Base-by-base conservation (phyloP, 2,329 filamentous ascomycete genomes). In the Graphilbum ipis-grandicollis region DNA sequence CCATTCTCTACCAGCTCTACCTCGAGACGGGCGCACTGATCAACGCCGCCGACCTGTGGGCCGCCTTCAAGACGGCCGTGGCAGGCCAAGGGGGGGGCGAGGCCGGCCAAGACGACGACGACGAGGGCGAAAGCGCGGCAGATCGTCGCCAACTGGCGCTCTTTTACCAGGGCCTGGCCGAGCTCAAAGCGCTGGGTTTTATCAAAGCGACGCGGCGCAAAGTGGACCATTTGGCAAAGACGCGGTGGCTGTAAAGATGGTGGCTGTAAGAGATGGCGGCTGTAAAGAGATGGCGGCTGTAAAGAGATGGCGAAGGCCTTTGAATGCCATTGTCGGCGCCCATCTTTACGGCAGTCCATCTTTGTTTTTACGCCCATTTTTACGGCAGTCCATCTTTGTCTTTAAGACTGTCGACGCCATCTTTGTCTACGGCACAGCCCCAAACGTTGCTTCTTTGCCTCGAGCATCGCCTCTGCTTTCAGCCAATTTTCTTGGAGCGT, bases 181-280 rank as follows among this genome's bases (percentile, higher is more conserved):
- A 98, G 55, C 56, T 98, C 52, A 79, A 77, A 54, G 71, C 77
- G 37, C 64, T 98, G 49, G 90, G 90, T 8, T 79, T 94, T 57
- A 68, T 96, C 42, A 94, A 90, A 60, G 68, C 70, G 42, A 96
- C 79, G 50, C 81, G 79, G 57, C 93, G 86, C 64, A 93, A 93
- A 64, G 73, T 76, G 19, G 90, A 96, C 53, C 88, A 96, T 57
- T 62, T 96, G 46, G 77, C 83, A 29, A 96, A 94, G 62, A 65
- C 85, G 74, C 85, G 80, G 53, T 90, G 88, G 47, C 60, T 90
- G 42, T n/a, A n/a, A n/a, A n/a, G n/a, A n/a, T n/a, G n/a, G n/a
- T n/a, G n/a, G n/a, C n/a, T n/a, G n/a, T n/a, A n/a, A n/a, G n/a
- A n/a, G n/a, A n/a, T n/a, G n/a, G n/a, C n/a, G n/a, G n/a, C n/a